Percentiles rank a stretch among this genome's conserved stretches.
Conservation (phyloP, 192 early-diverging fungal genomes). For the Spizellomyces punctatus region DNA sequence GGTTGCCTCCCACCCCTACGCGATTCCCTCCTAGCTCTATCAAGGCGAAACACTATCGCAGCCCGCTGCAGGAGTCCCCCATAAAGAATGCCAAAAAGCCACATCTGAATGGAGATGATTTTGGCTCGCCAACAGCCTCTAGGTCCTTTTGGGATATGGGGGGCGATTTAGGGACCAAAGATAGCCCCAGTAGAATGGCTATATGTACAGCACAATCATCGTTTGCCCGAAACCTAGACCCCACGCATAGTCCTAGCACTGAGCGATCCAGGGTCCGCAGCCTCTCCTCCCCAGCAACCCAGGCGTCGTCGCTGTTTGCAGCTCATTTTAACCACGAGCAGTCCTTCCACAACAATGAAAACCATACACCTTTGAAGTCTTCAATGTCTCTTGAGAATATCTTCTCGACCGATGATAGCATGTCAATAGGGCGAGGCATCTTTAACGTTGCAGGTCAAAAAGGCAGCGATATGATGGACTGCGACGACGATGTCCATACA, state of each 20-base stretch:
- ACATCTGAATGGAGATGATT: slow-evolving; percentile 26
- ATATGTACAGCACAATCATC: neutral
- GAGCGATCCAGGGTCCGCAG: neutral
- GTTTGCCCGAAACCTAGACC: neutral
- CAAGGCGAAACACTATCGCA: slow-evolving; percentile 27
- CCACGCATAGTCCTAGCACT: neutral
- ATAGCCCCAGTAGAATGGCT: neutral
- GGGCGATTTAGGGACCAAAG: neutral
- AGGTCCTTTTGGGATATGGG: neutral
- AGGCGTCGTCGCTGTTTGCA: neutral
- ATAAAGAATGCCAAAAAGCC: slow-evolving; percentile 34
- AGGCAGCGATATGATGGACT: slow-evolving; percentile 26
- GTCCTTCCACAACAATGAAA: neutral
- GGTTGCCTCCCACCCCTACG: slow-evolving; percentile 8
- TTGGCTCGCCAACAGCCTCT: slow-evolving; percentile 9
- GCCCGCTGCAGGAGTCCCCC: slow-evolving; percentile 39
- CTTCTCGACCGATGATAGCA: neutral
- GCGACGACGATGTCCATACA: slow-evolving; percentile 20
- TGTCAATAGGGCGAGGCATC: neutral
- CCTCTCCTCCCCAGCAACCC: neutral
- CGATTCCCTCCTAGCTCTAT: slow-evolving; percentile 7
- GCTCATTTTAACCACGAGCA: neutral
- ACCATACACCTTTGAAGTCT: neutral
- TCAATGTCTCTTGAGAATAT: neutral
- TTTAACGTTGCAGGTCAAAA: neutral